Base-by-base conservation (phyloP, 768 basidiomycete genomes). In the Amanita muscaria region DNA sequence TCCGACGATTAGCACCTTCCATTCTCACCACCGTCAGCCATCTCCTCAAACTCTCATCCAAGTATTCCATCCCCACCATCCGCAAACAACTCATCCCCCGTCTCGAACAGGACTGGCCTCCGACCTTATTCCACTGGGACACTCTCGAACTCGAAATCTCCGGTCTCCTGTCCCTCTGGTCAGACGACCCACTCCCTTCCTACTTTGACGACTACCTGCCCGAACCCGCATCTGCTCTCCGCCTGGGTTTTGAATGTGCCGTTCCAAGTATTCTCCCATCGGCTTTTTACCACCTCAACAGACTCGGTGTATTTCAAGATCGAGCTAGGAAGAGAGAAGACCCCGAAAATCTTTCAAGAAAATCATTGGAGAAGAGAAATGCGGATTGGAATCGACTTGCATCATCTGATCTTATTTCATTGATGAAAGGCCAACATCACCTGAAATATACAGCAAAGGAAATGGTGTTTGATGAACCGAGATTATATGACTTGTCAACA, bases 171-270 rank as follows among this genome's bases (percentile, higher is more conserved):
- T 11, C 19, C 36, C 19, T 37, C 5, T 37, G 36, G 36, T 5
- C 7, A 21, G 36, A 15, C 19, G 36, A 37, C 23, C 36, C 36
- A 18, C 4, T 37, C 19, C 36, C 43, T 19, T 21, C 19, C 36
- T 37, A 37, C 23, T 37, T 37, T 14, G 36, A 37, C 12, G 21
- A 36, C 29, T 21, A 25, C 8, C 34, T 45, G 12, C 49, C 39
- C 9, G 37, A 50, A n/a, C 49, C 49, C n/a, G 46, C 15, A n/a
- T 37, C 46, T n/a, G 29, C 38, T 34, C 47, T 50, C 25, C 30
- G 37, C 16, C 25, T 50, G 10, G 49, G 39, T 8, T 46, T 40
- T 14, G 49, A 47, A 24, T 48, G 33, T 15, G 15, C 23, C 4
- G 24, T 50, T 12, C 46, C 46, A 11, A 30, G 36, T 18, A 31